phyloP scores from a whole-genome alignment of 176 grass and related monocot genomes.

The Lolium multiflorum region DNA sequence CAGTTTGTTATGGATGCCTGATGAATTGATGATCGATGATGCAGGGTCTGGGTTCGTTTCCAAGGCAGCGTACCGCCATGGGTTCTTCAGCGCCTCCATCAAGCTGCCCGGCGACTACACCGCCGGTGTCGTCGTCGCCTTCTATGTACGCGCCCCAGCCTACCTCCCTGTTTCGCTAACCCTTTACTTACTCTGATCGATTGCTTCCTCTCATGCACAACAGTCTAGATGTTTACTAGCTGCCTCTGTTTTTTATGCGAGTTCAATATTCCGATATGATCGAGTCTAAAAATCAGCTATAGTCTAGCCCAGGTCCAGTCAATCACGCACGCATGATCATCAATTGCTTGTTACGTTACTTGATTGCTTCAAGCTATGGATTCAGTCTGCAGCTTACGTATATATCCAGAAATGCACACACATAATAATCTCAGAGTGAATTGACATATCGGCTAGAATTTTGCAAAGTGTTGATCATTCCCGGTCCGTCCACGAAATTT shows the following conservation, averaged over 20 bases:
- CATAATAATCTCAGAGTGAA: background rate
- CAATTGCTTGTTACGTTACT: background rate
- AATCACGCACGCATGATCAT: background rate
- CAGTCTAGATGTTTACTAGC: background rate
- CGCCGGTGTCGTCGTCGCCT: constrained; percentile 85
- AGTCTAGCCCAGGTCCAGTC: background rate
- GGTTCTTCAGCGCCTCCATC: constrained; percentile 87
- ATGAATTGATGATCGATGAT: background rate
- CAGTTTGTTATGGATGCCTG: background rate
- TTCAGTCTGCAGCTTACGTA: background rate
- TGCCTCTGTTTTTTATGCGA: background rate
- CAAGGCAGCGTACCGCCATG: constrained; percentile 67
- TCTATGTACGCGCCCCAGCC: constrained; percentile 62
- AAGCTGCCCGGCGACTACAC: constrained; percentile 75
- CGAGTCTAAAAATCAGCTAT: background rate
- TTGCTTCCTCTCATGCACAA: background rate
- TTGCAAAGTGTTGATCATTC: background rate
- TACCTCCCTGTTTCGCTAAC: background rate
- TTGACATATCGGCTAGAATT: background rate
- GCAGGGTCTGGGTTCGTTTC: constrained; percentile 87
- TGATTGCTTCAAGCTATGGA: background rate
- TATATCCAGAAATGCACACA: too few relatives aligned
- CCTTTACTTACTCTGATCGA: background rate
- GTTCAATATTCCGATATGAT: background rate
- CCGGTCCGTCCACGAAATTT: background rate